Base-by-base conservation (phyloP, 148 eudicot genomes). In the Cornus controversa region DNA sequence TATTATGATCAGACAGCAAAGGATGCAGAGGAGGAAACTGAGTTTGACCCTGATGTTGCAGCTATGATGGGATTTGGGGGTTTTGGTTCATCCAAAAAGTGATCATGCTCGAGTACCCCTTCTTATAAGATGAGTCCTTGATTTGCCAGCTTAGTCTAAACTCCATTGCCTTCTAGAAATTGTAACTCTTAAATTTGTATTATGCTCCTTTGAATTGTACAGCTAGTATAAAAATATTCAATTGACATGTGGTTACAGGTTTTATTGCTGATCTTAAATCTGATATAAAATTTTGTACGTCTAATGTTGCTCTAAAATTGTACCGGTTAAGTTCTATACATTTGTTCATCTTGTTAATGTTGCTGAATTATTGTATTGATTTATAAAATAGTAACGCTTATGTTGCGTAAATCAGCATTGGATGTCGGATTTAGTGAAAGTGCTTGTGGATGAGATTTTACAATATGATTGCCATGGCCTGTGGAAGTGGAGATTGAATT, bases 41-140 rank as follows among this genome's bases (percentile, higher is more conserved):
- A 90, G 76, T 75, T 91, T 14, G 99, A 95, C 78, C 91, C 91
- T 22, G 99, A 95, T 83, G 92, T 95, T 78, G 99, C 99, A 64
- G 92, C 96, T 71, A 84, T 95, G 93, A 95, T 95, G 99, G 99
- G 99, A 34, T 95, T 95, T 79, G 99, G 99, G 68, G 98, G 99
- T 75, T 95, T 95, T 54, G 81, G 93, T 53, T 87, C 96, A 27
- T 92, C 97, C 4, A 95, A 91, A 73, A 95, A 95, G 70, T 95
- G 88, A 90, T 71, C 36, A 50, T 71, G 29, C 29, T 20, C 11
- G 24, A 25, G 47, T 27, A 45, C 16, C 34, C n/a, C 47, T 29
- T 16, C 66, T 14, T 75, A 53, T 36, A 27, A 65, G 47, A 13
- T 16, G 66, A 11, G 76, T 50, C 34, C 81, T 66, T 27, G 22